These are phyloP conservation scores for Fusarium agapanthi DNA, from an alignment of 2,329 filamentous ascomycete species.

Conservation along the genomic window DNA sequence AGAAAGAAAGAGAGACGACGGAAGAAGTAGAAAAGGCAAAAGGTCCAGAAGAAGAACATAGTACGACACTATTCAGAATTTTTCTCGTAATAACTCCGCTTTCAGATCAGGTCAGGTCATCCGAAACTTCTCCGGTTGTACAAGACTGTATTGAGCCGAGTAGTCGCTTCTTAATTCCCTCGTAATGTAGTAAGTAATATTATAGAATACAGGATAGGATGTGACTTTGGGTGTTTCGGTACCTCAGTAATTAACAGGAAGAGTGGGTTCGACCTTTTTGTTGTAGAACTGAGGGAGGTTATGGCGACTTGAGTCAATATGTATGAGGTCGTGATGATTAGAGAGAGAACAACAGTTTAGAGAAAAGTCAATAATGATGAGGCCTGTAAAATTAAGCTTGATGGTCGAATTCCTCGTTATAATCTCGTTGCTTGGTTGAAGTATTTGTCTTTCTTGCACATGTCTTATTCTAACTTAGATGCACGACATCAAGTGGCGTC, in stretches of 20 bases:
- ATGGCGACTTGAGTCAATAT: slow-evolving; percentile 1
- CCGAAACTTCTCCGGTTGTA: slow-evolving; percentile 23
- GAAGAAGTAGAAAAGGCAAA: slow-evolving; percentile 4
- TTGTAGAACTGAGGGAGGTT: background rate
- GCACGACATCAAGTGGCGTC: slow-evolving; percentile 25
- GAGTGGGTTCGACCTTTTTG: background rate
- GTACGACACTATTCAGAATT: background rate
- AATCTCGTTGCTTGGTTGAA: slow-evolving; percentile 4
- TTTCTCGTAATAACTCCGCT: slow-evolving; percentile 24
- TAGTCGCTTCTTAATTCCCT: background rate
- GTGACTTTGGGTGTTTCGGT: slow-evolving; percentile 1
- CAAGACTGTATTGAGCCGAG: background rate
- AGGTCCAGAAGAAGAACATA: background rate
- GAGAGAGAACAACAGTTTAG: background rate
- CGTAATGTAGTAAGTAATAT: background rate
- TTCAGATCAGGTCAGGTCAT: slow-evolving; percentile 30
- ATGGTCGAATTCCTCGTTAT: background rate
- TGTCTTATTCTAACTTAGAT: slow-evolving; percentile 6
- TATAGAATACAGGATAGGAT: background rate
- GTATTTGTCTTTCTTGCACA: background rate
- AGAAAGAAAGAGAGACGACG: background rate
- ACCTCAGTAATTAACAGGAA: background rate
- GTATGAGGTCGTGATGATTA: background rate
- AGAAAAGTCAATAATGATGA: background rate
- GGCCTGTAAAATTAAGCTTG: background rate